Evolutionary conservation across 2,329 filamentous ascomycete genomes (phyloP).

Genomic region (Orbilia ellipsospora): DNA sequence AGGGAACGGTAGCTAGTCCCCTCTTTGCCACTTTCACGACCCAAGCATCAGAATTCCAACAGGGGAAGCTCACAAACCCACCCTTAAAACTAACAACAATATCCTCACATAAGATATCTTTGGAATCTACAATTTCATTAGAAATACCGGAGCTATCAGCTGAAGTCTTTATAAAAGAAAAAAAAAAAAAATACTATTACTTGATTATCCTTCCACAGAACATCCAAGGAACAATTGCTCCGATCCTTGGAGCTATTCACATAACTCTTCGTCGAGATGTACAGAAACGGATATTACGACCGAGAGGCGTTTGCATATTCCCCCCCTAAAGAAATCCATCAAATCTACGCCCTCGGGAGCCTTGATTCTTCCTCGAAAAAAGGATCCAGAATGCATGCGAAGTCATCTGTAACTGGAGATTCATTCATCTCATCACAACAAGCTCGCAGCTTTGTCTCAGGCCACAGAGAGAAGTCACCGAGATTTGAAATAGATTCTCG

Average conservation of each 20-base stretch:
- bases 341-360: conserved; percentile 13
- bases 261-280: conserved; percentile 1
- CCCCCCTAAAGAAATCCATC: background rate
- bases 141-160: conserved; percentile 14
- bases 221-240: background rate
- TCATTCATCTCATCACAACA: background rate
- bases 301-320: background rate
- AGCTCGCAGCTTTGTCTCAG: background rate
- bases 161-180: no score
- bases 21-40: background rate
- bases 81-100: conserved; percentile 1
- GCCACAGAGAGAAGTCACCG: background rate
- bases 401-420: background rate
- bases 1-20: conserved; percentile 5
- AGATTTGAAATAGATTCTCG: conserved; percentile 11
- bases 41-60: conserved; percentile 3
- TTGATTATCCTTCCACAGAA: background rate
- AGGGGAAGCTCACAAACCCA: background rate
- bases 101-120: conserved; percentile 2
- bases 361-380: background rate
- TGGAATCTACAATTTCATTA: conserved; percentile 13
- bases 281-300: background rate
- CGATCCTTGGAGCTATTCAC: background rate
- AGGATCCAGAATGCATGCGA: background rate
- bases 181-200: background rate